A percentile compares a stretch with the other conserved stretches of the same genome.
Conservation (phyloP, 2,329 filamentous ascomycete species). For the Pestalotiopsis sp. region DNA sequence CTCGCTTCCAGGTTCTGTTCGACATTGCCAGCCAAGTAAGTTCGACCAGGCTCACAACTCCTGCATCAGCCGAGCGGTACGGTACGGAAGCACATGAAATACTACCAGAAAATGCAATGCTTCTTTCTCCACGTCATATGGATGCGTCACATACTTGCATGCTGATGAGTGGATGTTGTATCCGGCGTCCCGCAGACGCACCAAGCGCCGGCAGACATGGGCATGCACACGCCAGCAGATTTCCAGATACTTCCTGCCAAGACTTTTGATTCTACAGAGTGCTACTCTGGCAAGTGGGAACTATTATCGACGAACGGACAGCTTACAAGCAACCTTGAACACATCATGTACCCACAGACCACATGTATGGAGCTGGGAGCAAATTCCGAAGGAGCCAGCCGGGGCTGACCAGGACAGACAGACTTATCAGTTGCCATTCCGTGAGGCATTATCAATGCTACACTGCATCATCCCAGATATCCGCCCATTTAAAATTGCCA, state of each 20-base stretch:
- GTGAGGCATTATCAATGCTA: not conserved
- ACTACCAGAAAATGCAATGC: not conserved
- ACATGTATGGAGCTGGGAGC: not conserved
- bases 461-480: not conserved
- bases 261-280: not conserved
- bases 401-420: not conserved
- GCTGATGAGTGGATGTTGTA: not conserved
- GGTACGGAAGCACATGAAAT: not conserved
- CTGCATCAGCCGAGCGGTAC: not conserved
- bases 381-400: not conserved
- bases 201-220: not conserved
- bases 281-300: not conserved
- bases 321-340: not conserved
- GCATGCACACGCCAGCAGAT: not conserved
- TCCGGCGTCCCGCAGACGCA: not conserved
- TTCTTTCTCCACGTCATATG: not conserved
- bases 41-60: too few species aligned
- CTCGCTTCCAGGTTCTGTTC: not conserved
- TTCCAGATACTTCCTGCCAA: not conserved
- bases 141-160: not conserved
- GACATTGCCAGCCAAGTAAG: not conserved
- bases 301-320: not conserved
- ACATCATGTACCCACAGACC: not conserved
- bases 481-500: conserved; percentile 1
- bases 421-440: not conserved